Base-by-base conservation (phyloP, 768 basidiomycete genomes). In the Galerina sulciceps region DNA sequence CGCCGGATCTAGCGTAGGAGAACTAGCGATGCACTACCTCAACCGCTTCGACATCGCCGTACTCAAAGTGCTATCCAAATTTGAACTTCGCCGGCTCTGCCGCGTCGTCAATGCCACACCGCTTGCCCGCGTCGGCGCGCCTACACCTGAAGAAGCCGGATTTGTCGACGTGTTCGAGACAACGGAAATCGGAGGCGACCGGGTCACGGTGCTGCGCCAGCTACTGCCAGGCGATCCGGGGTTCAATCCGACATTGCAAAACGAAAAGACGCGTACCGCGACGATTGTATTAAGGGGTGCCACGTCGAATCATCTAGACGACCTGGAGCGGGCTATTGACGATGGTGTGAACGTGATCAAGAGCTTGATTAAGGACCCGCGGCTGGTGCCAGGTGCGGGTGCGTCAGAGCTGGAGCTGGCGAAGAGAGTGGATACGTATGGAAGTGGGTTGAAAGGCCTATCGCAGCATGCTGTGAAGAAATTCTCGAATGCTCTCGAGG, bases 331-430 rank as follows among this genome's bases (percentile, higher is more conserved):
- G 23, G 95, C 96, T 26, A 81, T 99, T 46, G 97, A 99, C 70
- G 96, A 99, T 67, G 97, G 96, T 23, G 94, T 96, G 62, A 95
- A 93, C 75, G 96, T 96, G 42, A 91, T 99, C 77, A 95, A 98
- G 75, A 83, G 90, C 26, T 73, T 99, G 62, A 75, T 99, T 68
- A 95, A 96, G 71, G 96, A 99, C 67, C 81, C 88, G 23, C 79
- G 96, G 45, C 79, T 98, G 58, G 91, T 99, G 1, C 90, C 97
- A 6, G 97, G 97, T 3, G 97, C 95, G 6, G 97, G 96, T 10
- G 93, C 97, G 1, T 86, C 90, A 23, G 97, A 99, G 78, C 79
- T 98, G 43, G 96, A 96, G 78, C 83, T 99, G n/a, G 89, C 91
- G 4, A 84, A 81, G 70, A 78, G 90, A 46, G 86, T 99, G 56